Percentiles rank a stretch among this genome's conserved stretches.
Conservation (phyloP, 2,329 filamentous ascomycete species). For the Hypoxylon rubiginosum region DNA sequence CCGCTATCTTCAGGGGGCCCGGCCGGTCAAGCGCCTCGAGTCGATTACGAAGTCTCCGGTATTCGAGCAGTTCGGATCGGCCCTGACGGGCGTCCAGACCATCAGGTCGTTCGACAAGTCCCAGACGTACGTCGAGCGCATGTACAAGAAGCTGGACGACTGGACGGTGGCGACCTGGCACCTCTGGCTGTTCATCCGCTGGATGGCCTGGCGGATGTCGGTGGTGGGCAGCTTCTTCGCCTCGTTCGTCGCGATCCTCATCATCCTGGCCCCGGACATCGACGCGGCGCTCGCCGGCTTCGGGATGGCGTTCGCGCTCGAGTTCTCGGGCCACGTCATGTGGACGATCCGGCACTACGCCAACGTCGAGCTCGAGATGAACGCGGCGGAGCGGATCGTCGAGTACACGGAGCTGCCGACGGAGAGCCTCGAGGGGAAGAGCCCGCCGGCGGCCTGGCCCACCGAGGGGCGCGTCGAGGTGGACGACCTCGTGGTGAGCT, state of each 20-base stretch:
- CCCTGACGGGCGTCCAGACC: constrained; percentile 78
- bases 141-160: constrained; percentile 77
- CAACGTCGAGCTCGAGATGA: constrained; percentile 82
- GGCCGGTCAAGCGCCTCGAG: constrained; percentile 83
- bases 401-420: constrained; percentile 79
- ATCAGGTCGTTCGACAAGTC: constrained; percentile 82
- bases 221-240: constrained; percentile 78
- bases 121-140: constrained; percentile 74
- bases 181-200: constrained; percentile 80
- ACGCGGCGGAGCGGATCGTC: constrained; percentile 79
- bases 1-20: constrained; percentile 76
- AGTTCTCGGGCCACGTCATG: constrained; percentile 68
- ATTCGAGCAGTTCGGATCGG: constrained; percentile 83
- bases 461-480: constrained; percentile 79
- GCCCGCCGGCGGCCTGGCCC: constrained; percentile 80
- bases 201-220: constrained; percentile 81
- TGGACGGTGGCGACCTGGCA: constrained; percentile 76
- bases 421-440: constrained; percentile 72
- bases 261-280: constrained; percentile 72
- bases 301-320: constrained; percentile 78
- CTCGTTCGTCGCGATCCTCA: constrained; percentile 72
- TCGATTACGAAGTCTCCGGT: constrained; percentile 83
- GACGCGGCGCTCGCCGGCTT: constrained; percentile 81
- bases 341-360: constrained; percentile 75
- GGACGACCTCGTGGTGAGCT: constrained; percentile 77